Evolutionary conservation across 805 yeast species (phyloP), one percentile per base, ranked within the genome.

Genomic region (Candida yuanshanica): DNA sequence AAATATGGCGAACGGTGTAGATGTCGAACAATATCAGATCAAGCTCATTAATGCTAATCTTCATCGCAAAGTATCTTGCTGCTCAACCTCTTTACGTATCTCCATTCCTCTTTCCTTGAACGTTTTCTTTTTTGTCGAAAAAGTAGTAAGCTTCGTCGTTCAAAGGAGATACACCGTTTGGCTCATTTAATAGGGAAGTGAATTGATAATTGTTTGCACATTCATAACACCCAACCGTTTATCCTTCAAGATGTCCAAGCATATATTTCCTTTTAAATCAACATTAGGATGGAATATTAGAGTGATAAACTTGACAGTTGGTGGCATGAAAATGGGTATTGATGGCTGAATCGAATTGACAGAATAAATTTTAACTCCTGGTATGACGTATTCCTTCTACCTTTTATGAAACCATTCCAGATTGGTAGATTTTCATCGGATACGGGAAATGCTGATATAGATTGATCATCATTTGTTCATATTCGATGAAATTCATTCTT

Each of bases 201-300:
- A 74, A 41, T 79, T 62, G 51, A 79, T 62, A 40, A 79, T 73
- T 36, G 80, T 74, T 59, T 76, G 80, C 10, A 79, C 79, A 48
- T 77, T 76, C 58, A 75, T 77, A 9, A 77, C 73, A 2, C 80
- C 83, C 38, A 79, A 70, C 85, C 85, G 79, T 47, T 77, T 68
- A 38, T 77, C 82, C 55, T 79, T 77, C 56, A 79, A 64, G 39
- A 79, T 79, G 55, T 78, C 82, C 35, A 79, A 63, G 48, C 85
- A 79, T 44, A 79, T 80, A 46, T 76, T 71, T n/a, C 85, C 85
- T 40, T 72, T 63, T 67, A 74, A 72, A 49, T 77, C 81, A 45
- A 79, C 76, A 53, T 79, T 79, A 21, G 85, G 85, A 26, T 26
- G 16, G 11, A 26, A 26, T 14, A 26, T 26, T 5, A 52, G 81